Percentiles rank a stretch among this genome's conserved stretches.
These are phyloP conservation scores for Pythium aristosporum DNA, from an alignment of 352 stramenopile genomes.

Conservation along the genomic window DNA sequence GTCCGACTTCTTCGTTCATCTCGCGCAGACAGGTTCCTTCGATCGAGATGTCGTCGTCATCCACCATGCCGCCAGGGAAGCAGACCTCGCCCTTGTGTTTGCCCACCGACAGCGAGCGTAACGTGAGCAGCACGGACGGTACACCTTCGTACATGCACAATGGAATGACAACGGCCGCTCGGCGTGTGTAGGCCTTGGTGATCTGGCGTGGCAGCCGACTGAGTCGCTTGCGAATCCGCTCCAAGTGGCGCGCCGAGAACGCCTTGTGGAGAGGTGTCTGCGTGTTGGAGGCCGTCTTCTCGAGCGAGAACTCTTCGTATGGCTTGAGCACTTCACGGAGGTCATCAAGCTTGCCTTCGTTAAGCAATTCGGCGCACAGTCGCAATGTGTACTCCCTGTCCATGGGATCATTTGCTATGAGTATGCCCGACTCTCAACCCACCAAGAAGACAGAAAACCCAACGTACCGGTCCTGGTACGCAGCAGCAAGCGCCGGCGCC, in stretches of 20 bases:
- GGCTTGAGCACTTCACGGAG: slow-evolving; percentile 67
- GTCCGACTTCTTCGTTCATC: slow-evolving; percentile 97
- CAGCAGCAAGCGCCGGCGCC: slow-evolving; percentile 91
- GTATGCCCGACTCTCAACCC: background rate
- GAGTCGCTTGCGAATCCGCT: slow-evolving; percentile 93
- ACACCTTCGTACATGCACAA: slow-evolving; percentile 96
- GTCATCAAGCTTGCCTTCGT: slow-evolving; percentile 73
- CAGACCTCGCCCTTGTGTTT: slow-evolving; percentile 96
- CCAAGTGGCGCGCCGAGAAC: slow-evolving; percentile 87
- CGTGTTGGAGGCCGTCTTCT: slow-evolving; percentile 16
- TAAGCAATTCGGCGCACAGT: slow-evolving; percentile 69
- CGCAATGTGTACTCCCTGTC: slow-evolving; percentile 75
- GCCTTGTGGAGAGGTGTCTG: slow-evolving; percentile 58
- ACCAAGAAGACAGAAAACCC: background rate
- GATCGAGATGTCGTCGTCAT: slow-evolving; percentile 91
- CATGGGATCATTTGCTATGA: background rate
- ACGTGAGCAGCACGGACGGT: slow-evolving; percentile 95
- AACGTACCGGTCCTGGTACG: slow-evolving; percentile 92
- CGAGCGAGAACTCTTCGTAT: slow-evolving; percentile 44
- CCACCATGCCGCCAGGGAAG: slow-evolving; percentile 96
- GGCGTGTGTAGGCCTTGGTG: slow-evolving; percentile 88
- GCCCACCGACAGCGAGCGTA: slow-evolving; percentile 87
- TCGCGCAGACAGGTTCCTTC: slow-evolving; percentile 96
- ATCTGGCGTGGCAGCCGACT: slow-evolving; percentile 94
- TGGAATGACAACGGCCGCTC: slow-evolving; percentile 94